These are phyloP conservation scores for Lentinula boryana DNA, from an alignment of 768 basidiomycete species.

Conservation along the genomic window DNA sequence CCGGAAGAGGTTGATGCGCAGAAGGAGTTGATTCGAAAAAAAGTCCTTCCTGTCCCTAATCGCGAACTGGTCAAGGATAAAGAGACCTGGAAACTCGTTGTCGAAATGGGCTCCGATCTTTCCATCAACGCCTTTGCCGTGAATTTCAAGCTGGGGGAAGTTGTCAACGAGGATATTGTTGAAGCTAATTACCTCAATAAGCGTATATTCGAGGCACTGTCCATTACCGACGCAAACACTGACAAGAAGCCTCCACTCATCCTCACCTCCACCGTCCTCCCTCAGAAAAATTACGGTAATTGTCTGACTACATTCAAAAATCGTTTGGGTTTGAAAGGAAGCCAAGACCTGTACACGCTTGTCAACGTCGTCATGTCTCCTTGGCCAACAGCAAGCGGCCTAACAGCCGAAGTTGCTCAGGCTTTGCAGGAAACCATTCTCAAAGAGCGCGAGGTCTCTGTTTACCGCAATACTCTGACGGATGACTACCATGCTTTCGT, in stretches of 20 bases:
- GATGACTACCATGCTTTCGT: conserved; percentile 28
- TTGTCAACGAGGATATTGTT: conserved; percentile 22
- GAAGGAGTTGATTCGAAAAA: conserved; percentile 26
- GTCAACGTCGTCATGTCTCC: conserved; percentile 36
- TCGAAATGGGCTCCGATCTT: conserved; percentile 32
- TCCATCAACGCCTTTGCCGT: conserved; percentile 36
- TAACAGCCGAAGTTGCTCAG: conserved; percentile 23
- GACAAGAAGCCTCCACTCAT: conserved; percentile 3
- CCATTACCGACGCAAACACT: conserved; percentile 12
- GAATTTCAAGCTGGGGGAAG: conserved; percentile 26
- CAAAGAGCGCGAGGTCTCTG: conserved; percentile 28
- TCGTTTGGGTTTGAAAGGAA: conserved; percentile 21
- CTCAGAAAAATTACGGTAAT: conserved; percentile 18
- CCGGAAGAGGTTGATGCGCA: conserved; percentile 18
- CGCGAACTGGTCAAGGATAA: conserved; percentile 21
- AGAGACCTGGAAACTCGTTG: conserved; percentile 18
- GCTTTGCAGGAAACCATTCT: conserved; percentile 24
- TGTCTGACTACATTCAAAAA: conserved; percentile 22
- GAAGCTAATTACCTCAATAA: conserved; percentile 28
- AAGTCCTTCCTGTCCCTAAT: conserved; percentile 23
- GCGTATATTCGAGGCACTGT: conserved; percentile 22
- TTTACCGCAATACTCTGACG: conserved; percentile 25
- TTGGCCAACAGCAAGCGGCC: conserved; percentile 24
- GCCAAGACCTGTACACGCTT: conserved; percentile 28
- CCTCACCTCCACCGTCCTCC: conserved; percentile 16